phyloP scores from a whole-genome alignment of 768 basidiomycete genomes.

The Mycena crocata region DNA sequence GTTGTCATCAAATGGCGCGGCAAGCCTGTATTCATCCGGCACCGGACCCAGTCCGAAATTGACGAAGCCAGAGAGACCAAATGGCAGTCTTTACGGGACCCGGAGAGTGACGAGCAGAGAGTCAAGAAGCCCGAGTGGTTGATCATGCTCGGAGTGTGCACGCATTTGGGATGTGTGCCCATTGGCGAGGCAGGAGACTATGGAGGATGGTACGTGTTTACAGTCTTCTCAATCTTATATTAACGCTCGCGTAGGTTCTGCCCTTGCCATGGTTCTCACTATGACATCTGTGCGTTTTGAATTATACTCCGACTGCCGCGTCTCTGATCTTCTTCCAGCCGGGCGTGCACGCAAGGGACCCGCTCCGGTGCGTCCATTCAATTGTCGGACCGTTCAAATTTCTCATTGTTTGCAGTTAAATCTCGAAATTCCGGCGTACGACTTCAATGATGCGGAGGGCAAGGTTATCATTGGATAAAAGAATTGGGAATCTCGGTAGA shows the following conservation, averaged over 20 bases:
- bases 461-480: slow-evolving; percentile 89
- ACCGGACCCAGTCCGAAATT: slow-evolving; percentile 92
- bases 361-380: slow-evolving; percentile 78
- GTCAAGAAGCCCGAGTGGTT: slow-evolving; percentile 97
- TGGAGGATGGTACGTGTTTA: slow-evolving; percentile 89
- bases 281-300: slow-evolving; percentile 85
- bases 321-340: slow-evolving; percentile 57
- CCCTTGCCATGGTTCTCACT: slow-evolving; percentile 99
- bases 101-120: slow-evolving; percentile 89
- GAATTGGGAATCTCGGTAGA: slow-evolving; percentile 40
- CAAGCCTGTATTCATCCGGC: slow-evolving; percentile 99
- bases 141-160: slow-evolving; percentile 94
- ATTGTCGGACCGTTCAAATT: background rate
- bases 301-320: slow-evolving; percentile 1
- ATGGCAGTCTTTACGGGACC: slow-evolving; percentile 92
- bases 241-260: slow-evolving; percentile 73
- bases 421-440: slow-evolving; percentile 91
- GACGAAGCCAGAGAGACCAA: slow-evolving; percentile 88
- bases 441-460: slow-evolving; percentile 87
- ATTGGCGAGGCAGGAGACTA: slow-evolving; percentile 98
- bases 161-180: slow-evolving; percentile 98
- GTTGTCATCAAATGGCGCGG: slow-evolving; percentile 99
- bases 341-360: slow-evolving; percentile 97
- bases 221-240: background rate
- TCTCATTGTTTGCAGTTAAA: slow-evolving; percentile 70